Evolutionary conservation across 768 basidiomycete species (phyloP).

Genomic region (Mrakia frigida): DNA sequence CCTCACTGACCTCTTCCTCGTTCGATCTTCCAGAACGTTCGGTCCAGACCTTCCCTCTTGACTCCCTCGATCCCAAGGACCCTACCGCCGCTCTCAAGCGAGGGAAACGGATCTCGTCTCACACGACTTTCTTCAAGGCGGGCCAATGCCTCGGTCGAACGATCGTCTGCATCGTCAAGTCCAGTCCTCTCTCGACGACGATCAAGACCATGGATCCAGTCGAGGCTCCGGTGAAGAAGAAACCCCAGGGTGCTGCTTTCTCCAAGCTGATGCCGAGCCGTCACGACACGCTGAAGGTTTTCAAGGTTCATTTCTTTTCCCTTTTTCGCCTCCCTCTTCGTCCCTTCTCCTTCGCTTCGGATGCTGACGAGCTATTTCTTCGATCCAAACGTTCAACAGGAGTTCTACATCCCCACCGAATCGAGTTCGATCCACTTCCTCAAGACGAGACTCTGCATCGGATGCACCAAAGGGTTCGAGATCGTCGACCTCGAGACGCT

Average conservation of each 20-base stretch:
- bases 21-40: conserved; percentile 64
- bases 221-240: conserved; percentile 60
- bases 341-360: no score
- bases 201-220: conserved; percentile 97
- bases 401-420: conserved; percentile 98
- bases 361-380: conserved; percentile 29
- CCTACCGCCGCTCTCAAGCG: conserved; percentile 86
- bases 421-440: conserved; percentile 94
- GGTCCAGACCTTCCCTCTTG: conserved; percentile 92
- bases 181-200: conserved; percentile 87
- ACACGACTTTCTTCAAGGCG: conserved; percentile 96
- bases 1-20: neutral
- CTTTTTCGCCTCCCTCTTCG: no score
- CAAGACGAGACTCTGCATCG: conserved; percentile 94
- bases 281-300: conserved; percentile 75
- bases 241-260: conserved; percentile 54
- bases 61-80: conserved; percentile 82
- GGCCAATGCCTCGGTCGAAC: conserved; percentile 85
- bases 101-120: conserved; percentile 89
- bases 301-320: conserved; percentile 61
- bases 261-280: conserved; percentile 88
- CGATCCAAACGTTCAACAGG: conserved; percentile 57
- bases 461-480: conserved; percentile 95
- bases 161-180: conserved; percentile 94
- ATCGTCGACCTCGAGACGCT: conserved; percentile 95